phyloP scores from a whole-genome alignment of 148 eudicot species.

The Fagopyrum homotropicum region DNA sequence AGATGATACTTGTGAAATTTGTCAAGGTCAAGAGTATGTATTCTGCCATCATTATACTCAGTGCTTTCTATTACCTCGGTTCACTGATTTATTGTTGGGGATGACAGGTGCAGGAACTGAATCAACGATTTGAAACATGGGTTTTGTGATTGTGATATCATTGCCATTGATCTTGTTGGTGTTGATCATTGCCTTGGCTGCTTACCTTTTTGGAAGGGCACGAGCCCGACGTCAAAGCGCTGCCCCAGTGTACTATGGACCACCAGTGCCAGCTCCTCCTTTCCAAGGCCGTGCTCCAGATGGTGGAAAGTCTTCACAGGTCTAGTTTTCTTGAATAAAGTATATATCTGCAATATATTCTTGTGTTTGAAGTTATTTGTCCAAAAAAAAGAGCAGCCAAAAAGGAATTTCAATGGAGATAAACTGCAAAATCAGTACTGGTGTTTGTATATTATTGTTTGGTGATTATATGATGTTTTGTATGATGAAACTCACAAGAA shows the following conservation, averaged over 20 bases:
- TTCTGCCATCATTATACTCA: neutral
- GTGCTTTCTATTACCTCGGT: neutral
- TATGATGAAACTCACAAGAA: neutral
- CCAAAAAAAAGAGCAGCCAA: neutral
- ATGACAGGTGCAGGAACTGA: constrained; percentile 9
- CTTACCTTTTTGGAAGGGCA: constrained; percentile 45
- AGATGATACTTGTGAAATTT: neutral
- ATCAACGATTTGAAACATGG: constrained; percentile 25
- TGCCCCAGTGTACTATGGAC: constrained; percentile 31
- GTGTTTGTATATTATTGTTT: constrained; percentile 1
- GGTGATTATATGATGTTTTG: neutral
- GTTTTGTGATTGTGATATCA: constrained; percentile 34
- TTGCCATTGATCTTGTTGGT: constrained; percentile 39
- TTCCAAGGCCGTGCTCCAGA: constrained; percentile 16
- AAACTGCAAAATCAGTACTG: neutral
- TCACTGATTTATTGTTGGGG: neutral
- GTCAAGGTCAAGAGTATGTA: neutral
- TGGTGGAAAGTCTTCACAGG: constrained; percentile 15
- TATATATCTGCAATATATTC: neutral
- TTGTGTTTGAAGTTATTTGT: neutral
- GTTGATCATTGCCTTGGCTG: constrained; percentile 40
- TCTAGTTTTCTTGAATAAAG: constrained; percentile 1
- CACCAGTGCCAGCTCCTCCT: constrained; percentile 41
- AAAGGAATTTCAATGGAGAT: neutral
- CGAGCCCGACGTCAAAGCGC: constrained; percentile 24